Conservation (phyloP, 257 asterid genomes). For the Salvia splendens region DNA sequence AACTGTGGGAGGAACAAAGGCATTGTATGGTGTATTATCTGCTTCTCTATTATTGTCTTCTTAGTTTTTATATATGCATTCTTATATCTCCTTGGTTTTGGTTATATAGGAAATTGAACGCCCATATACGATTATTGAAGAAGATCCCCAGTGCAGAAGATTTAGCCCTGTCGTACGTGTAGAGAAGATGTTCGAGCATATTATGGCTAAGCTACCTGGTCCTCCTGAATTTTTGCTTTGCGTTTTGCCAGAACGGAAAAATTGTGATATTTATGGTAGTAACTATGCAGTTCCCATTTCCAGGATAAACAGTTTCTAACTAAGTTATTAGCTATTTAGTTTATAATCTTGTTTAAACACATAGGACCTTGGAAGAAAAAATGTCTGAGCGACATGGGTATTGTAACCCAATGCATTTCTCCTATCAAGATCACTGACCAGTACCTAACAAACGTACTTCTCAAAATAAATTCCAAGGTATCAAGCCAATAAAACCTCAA, state of each 20-base stretch:
- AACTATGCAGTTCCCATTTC: slow-evolving; percentile 25
- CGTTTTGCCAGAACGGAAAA: slow-evolving; percentile 82
- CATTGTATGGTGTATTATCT: slow-evolving; percentile 60
- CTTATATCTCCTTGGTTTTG: slow-evolving; percentile 29
- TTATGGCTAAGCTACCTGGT: slow-evolving; percentile 61
- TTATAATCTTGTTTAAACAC: slow-evolving; percentile 31
- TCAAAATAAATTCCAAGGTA: slow-evolving; percentile 92
- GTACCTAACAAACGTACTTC: slow-evolving; percentile 85
- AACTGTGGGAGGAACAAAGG: slow-evolving; percentile 83
- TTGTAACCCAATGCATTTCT: slow-evolving; percentile 79
- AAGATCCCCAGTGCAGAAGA: slow-evolving; percentile 62
- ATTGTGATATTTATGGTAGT: slow-evolving; percentile 78
- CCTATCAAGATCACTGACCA: slow-evolving; percentile 73
- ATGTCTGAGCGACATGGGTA: slow-evolving; percentile 66
- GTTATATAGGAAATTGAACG: slow-evolving; percentile 72
- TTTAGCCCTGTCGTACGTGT: slow-evolving; percentile 71
- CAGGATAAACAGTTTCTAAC: slow-evolving; percentile 16
- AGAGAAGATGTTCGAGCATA: slow-evolving; percentile 79
- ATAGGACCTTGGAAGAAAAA: slow-evolving; percentile 97
- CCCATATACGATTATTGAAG: slow-evolving; percentile 82
- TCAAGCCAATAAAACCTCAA: slow-evolving; percentile 24
- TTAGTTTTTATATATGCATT: slow-evolving; percentile 4
- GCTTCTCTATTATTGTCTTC: slow-evolving; percentile 11
- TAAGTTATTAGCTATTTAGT: slow-evolving; percentile 19
- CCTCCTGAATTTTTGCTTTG: slow-evolving; percentile 84